Conservation (phyloP, 108 stramenopile species). For the Schizochytrium sp. region DNA sequence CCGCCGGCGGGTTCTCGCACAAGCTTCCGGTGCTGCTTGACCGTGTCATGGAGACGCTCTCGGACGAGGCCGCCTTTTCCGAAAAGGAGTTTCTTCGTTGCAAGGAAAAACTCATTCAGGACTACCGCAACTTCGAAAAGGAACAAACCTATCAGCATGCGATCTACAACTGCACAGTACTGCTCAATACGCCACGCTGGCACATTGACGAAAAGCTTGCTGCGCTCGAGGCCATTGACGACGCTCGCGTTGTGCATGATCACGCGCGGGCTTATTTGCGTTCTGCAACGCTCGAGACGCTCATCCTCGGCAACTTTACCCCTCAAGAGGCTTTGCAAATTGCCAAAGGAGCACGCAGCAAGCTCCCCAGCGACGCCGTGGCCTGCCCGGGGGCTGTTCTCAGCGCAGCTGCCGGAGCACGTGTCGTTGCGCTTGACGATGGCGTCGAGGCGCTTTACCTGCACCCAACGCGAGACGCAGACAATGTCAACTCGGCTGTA, state of each 20-base stretch:
- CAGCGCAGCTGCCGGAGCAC: background rate
- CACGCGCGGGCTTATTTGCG: background rate
- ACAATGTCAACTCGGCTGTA: slow-evolving; percentile 35
- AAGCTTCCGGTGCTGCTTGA: slow-evolving; percentile 58
- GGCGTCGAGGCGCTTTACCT: background rate
- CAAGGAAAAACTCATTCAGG: slow-evolving; percentile 16
- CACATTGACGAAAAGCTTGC: background rate
- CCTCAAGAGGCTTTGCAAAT: background rate
- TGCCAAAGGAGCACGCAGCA: background rate
- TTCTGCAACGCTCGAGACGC: background rate
- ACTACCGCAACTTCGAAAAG: background rate
- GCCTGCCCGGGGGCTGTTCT: background rate
- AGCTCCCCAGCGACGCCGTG: background rate
- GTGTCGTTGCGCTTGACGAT: background rate
- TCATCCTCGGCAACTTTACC: background rate
- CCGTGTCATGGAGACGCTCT: slow-evolving; percentile 43
- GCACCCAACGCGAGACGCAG: background rate
- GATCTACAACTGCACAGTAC: background rate
- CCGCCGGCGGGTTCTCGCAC: slow-evolving; percentile 64
- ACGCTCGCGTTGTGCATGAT: background rate
- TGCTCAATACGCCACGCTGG: background rate
- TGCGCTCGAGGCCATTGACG: background rate
- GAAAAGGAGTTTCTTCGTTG: slow-evolving; percentile 17
- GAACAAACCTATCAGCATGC: background rate
- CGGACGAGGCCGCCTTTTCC: background rate